Conservation (phyloP, 345 rosid genomes). For the Laguncularia racemosa region DNA sequence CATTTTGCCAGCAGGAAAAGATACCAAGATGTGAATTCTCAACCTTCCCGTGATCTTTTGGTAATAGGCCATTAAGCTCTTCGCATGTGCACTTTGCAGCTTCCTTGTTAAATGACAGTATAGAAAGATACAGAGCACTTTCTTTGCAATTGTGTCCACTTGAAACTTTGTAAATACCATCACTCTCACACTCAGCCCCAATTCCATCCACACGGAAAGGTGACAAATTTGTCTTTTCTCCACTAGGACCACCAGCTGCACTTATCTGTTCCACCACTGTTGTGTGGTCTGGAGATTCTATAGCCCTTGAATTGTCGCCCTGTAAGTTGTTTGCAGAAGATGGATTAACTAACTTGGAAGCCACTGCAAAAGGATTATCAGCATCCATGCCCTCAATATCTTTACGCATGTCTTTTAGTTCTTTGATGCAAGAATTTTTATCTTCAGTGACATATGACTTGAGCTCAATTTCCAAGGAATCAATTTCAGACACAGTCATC, state of each 20-base stretch:
- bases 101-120: constrained; percentile 58
- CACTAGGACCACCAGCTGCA: constrained; percentile 10
- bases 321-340: constrained; percentile 12
- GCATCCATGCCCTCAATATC: constrained; percentile 39
- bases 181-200: background rate
- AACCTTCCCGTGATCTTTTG: constrained; percentile 22
- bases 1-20: constrained; percentile 19
- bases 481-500: constrained; percentile 80
- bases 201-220: constrained; percentile 3
- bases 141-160: constrained; percentile 22
- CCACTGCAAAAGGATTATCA: constrained; percentile 65
- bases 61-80: constrained; percentile 41
- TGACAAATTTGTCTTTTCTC: constrained; percentile 15
- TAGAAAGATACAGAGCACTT: constrained; percentile 20
- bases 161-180: constrained; percentile 12
- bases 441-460: constrained; percentile 35
- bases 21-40: constrained; percentile 24
- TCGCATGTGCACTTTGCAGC: constrained; percentile 47
- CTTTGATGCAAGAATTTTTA: constrained; percentile 24
- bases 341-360: constrained; percentile 46
- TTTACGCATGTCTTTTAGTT: constrained; percentile 23
- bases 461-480: constrained; percentile 69
- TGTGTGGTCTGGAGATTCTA: constrained; percentile 15
- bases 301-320: constrained; percentile 21
- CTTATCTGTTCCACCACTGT: constrained; percentile 4